These are phyloP conservation scores for Cladosporium colombiae DNA, from an alignment of 2,329 filamentous ascomycete genomes.

Conservation along the genomic window DNA sequence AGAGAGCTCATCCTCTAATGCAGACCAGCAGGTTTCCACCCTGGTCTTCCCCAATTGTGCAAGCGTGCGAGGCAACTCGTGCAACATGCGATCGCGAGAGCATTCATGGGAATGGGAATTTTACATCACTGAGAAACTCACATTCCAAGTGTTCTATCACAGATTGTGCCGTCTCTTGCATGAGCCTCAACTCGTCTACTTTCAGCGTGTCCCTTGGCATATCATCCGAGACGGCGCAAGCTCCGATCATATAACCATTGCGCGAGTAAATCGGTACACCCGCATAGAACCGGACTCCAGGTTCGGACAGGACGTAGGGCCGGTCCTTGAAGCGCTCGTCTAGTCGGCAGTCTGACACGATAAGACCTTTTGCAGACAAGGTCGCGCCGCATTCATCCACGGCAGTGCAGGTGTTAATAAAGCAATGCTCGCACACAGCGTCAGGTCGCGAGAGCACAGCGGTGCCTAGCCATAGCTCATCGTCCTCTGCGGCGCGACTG, in stretches of 20 bases:
- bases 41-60: background rate
- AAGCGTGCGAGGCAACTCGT: background rate
- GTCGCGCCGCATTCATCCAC: conserved; percentile 26
- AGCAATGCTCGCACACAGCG: conserved; percentile 21
- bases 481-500: conserved; percentile 38
- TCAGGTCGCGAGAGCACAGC: conserved; percentile 19
- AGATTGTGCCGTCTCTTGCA: conserved; percentile 37
- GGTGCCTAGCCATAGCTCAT: conserved; percentile 33
- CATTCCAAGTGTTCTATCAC: conserved; percentile 36
- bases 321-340: conserved; percentile 38
- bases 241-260: conserved; percentile 39
- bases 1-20: background rate
- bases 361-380: conserved; percentile 24
- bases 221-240: conserved; percentile 36
- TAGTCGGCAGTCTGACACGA: conserved; percentile 33
- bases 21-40: background rate
- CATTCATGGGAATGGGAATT: background rate
- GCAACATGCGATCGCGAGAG: background rate
- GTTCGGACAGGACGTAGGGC: conserved; percentile 34
- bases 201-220: conserved; percentile 29
- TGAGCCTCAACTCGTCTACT: conserved; percentile 28
- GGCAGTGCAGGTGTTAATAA: conserved; percentile 14
- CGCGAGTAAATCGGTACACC: conserved; percentile 38
- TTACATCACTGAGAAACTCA: background rate
- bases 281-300: conserved; percentile 36